Evolutionary conservation across 192 early-diverging fungal genomes (phyloP), one percentile per base, ranked within the genome.

Genomic region (Mortierella claussenii): DNA sequence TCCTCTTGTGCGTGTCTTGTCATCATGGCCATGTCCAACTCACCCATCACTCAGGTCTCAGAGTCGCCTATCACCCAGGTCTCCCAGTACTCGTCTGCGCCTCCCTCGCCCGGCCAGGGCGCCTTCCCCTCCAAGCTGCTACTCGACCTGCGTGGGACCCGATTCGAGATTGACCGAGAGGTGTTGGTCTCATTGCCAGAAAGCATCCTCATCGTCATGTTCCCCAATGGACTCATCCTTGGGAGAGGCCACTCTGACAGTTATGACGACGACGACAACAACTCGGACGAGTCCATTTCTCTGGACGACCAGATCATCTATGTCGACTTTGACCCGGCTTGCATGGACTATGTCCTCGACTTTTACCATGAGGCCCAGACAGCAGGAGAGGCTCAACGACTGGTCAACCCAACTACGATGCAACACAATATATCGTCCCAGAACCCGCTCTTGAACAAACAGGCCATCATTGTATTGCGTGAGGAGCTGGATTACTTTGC

Each of bases 401-500:
- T 28, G 34, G 65, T 55, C 66, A 80, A 78, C 26, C 60, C 61
- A 32, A 7, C 7, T 10, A 63, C 33, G 24, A 52, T 8, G 5
- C 48, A 43, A n/a, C 48, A 34, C 21, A 61, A 61, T 11, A 69
- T 69, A 21, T 49, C 80, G 7, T 53, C 81, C 21, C 83, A 83
- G 65, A 62, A 84, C 60, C 83, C 84, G 9, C 57, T 86, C 7
- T 43, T 83, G 30, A 80, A 79, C 57, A 89, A 89, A 36, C 88
- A 86, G 42, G 87, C 87, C 17, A 86, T 94, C 49, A 90, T 94
- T 65, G 91, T 91, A 23, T 66, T 94, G 43, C 83, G 92, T 36
- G 92, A 94, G 68, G 91, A 92, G 60, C 79, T 94, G 47, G 92
- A 94, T 64, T 94, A 90, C 60, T 94, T 91, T 83, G 85, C 88